Conservation (phyloP, 768 basidiomycete species). For the Crepidotus variabilis region DNA sequence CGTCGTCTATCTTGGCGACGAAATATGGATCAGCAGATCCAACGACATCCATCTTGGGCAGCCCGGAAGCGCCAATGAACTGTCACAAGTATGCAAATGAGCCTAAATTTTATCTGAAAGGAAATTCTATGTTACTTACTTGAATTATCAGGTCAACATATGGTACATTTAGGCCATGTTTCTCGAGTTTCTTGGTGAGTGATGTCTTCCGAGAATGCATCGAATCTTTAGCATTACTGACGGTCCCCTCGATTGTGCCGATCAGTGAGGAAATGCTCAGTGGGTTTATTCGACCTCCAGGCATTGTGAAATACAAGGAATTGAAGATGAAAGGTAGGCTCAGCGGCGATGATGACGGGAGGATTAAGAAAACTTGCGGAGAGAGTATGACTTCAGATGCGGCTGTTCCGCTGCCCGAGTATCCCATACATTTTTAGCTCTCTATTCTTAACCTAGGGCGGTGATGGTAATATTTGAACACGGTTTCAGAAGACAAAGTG, state of each 20-base stretch:
- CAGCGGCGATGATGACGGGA: background rate
- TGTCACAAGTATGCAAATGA: slow-evolving; percentile 17
- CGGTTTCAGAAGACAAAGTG: too few relatives aligned
- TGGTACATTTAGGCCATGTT: slow-evolving; percentile 22
- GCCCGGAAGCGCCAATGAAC: slow-evolving; percentile 68
- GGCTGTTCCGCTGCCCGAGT: too few relatives aligned
- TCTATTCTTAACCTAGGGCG: too few relatives aligned
- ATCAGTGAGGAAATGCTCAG: slow-evolving; percentile 32
- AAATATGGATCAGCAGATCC: slow-evolving; percentile 69
- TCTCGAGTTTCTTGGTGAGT: slow-evolving; percentile 29
- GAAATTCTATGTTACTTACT: slow-evolving; percentile 24
- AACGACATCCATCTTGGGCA: slow-evolving; percentile 71
- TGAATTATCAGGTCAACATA: slow-evolving; percentile 59
- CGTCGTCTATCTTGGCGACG: slow-evolving; percentile 59
- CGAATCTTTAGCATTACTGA: slow-evolving; percentile 28
- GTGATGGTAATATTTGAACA: too few relatives aligned
- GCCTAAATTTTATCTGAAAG: background rate
- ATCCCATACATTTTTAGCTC: too few relatives aligned
- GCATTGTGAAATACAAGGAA: slow-evolving; percentile 10
- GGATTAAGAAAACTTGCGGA: background rate
- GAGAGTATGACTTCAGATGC: too few relatives aligned
- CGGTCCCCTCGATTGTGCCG: slow-evolving; percentile 18
- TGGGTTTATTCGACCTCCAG: slow-evolving; percentile 24
- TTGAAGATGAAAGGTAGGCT: background rate
- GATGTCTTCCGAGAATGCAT: slow-evolving; percentile 25